Evolutionary conservation across 1,284 basidiomycete species (phyloP).

Genomic region (Marasmius oreades): DNA sequence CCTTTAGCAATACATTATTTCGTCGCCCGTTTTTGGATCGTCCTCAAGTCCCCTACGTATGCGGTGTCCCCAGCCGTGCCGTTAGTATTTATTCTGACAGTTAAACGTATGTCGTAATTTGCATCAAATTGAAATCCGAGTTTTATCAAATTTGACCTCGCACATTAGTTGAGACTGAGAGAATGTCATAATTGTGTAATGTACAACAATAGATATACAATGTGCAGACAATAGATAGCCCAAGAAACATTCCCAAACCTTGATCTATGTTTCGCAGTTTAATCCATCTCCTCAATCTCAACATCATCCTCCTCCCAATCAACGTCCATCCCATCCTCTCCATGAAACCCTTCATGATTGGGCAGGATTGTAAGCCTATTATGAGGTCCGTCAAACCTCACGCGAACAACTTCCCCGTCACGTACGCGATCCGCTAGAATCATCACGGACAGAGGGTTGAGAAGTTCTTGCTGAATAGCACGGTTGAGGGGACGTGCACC

Average conservation of each 20-base stretch:
- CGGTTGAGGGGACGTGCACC: constrained; percentile 92
- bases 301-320: constrained; percentile 57
- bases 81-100: too few species aligned
- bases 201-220: too few species aligned
- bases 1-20: too few species aligned
- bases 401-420: constrained; percentile 76
- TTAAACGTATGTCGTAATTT: too few species aligned
- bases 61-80: too few species aligned
- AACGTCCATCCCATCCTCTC: constrained; percentile 56
- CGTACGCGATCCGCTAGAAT: constrained; percentile 82
- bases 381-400: constrained; percentile 81
- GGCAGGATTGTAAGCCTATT: constrained; percentile 82
- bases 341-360: constrained; percentile 72
- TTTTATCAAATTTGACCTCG: too few species aligned
- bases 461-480: constrained; percentile 88
- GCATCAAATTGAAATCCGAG: too few species aligned
- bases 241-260: background rate
- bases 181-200: too few species aligned
- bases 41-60: too few species aligned
- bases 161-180: too few species aligned
- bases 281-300: constrained; percentile 81
- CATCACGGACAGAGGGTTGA: constrained; percentile 89
- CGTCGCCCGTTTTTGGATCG: too few species aligned
- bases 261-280: constrained; percentile 15
- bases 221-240: too few species aligned